Percentiles rank a stretch among this genome's conserved stretches.
Conservation (phyloP, 495 filamentous ascomycete genomes). For the Glarea lozoyensis region DNA sequence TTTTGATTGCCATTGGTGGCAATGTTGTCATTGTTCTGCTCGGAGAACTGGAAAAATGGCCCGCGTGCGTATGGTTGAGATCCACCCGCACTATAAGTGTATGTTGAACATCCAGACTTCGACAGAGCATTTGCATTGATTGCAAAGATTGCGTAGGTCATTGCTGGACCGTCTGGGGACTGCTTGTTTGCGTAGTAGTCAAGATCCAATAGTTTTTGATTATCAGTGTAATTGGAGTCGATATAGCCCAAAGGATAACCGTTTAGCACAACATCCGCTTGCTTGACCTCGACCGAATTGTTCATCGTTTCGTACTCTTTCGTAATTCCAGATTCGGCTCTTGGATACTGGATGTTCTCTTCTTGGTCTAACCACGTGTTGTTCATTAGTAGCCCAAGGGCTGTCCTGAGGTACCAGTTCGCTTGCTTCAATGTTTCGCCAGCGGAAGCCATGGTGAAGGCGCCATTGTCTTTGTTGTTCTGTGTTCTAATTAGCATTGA, state of each 20-base stretch:
- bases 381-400: conserved; percentile 20
- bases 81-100: conserved; percentile 44
- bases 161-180: conserved; percentile 46
- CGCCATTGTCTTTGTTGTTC: conserved; percentile 61
- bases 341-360: conserved; percentile 28
- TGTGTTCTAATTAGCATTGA: background rate
- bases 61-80: conserved; percentile 44
- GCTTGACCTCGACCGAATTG: conserved; percentile 46
- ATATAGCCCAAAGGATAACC: conserved; percentile 47
- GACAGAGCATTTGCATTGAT: conserved; percentile 44
- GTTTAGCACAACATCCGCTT: conserved; percentile 49
- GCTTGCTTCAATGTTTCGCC: conserved; percentile 14
- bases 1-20: conserved; percentile 51
- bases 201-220: conserved; percentile 41
- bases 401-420: conserved; percentile 10
- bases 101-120: conserved; percentile 43
- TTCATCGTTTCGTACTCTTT: conserved; percentile 58
- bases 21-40: conserved; percentile 61
- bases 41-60: conserved; percentile 54
- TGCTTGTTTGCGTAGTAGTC: conserved; percentile 53
- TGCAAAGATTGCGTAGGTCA: conserved; percentile 52
- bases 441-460: conserved; percentile 54
- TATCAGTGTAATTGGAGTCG: conserved; percentile 41
- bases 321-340: conserved; percentile 43
- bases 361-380: conserved; percentile 28